phyloP scores from a whole-genome alignment of 805 yeast species.

The Maudiozyma serrabonitensis region DNA sequence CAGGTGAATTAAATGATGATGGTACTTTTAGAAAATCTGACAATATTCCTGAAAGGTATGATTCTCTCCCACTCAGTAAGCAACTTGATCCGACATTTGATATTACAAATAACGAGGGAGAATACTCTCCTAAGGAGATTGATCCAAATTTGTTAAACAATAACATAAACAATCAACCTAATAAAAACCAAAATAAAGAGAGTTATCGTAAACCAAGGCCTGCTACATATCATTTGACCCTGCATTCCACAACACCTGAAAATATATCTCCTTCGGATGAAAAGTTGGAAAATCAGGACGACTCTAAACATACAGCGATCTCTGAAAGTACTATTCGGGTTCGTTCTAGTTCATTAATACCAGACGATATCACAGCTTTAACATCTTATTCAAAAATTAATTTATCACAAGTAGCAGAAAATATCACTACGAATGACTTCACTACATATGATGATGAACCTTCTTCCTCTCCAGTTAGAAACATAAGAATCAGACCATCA shows the following conservation, averaged over 20 bases:
- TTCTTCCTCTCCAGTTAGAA: background rate
- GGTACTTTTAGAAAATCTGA: too few species aligned
- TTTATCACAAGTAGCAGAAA: background rate
- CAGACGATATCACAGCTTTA: background rate
- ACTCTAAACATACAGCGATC: background rate
- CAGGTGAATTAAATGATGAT: too few species aligned
- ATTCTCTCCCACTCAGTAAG: background rate
- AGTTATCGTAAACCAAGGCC: conserved; percentile 60
- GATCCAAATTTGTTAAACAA: background rate
- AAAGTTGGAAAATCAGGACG: background rate
- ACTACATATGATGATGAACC: background rate
- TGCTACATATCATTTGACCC: conserved; percentile 51
- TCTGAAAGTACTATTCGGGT: background rate
- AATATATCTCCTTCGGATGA: background rate
- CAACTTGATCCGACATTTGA: background rate
- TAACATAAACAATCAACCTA: background rate
- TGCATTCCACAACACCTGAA: conserved; percentile 3
- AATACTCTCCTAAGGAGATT: background rate
- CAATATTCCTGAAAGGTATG: background rate
- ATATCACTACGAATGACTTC: background rate
- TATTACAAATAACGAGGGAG: background rate
- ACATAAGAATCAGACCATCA: background rate
- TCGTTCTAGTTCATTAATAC: background rate
- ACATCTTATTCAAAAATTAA: conserved; percentile 1
- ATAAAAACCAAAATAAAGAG: background rate